Evolutionary conservation across 2,329 filamentous ascomycete genomes (phyloP), one percentile per base, ranked within the genome.

Genomic region (Neofusicoccum umdonicola): DNA sequence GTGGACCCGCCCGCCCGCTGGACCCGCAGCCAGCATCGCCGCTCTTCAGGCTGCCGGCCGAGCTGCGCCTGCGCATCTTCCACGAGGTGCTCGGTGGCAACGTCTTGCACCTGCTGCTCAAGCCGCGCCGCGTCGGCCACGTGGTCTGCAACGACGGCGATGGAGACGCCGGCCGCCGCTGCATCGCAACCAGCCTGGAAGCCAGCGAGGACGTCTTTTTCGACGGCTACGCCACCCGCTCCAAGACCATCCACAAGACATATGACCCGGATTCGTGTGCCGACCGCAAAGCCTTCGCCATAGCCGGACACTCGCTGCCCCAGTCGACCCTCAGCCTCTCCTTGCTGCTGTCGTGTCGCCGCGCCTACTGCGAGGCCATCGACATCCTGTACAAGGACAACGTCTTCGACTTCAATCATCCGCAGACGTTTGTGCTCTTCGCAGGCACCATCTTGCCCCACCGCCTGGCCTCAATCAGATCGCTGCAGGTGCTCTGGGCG

Each of bases 361-460:
- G 22, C 54, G 22, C 8, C 54, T 45, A 58, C 37, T 31, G 39
- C 39, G 54, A 58, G 19, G 39, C 54, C 13, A 31, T 45, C 13
- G 37, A 44, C 22, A n/a, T 8, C 7, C 54, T 58, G 12, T 58
- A 58, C 54, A 3, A 7, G 3, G 39, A 17, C 39, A 58, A 58
- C 54, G 22, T 45, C 39, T 58, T 58, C 54, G 54, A 58, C 39
- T 13, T 31, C 39, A 58, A 41, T 22, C 54, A 58, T 13, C 54
- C 54, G 13, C 54, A 58, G 15, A 44, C 54, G 3, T 31, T 58
- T 37, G 41, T 35, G 6, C 22, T 44, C 22, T 58, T 58, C 54
- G 54, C 54, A 13, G 5, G 8, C 13, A 34, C 54, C 39, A 17
- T 45, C 22, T 19, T 19, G 22, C 54, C 54, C 7, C 19, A 35